Conservation (phyloP, 768 basidiomycete species). For the Podaxis sp. region DNA sequence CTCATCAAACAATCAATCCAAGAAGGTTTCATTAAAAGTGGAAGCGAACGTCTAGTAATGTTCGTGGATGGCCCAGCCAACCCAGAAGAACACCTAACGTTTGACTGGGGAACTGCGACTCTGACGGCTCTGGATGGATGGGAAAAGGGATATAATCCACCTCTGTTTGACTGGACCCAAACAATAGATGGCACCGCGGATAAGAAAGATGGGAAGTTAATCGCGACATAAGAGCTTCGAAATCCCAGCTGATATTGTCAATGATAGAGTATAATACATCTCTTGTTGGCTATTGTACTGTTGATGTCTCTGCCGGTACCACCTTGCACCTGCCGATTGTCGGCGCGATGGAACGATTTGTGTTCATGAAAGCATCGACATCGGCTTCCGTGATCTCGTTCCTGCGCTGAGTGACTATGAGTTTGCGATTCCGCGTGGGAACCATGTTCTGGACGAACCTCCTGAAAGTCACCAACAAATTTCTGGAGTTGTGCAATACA, state of each 20-base stretch:
- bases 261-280: neutral
- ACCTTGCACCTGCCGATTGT: constrained; percentile 36
- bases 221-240: constrained; percentile 7
- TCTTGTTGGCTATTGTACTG: neutral
- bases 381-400: constrained; percentile 77
- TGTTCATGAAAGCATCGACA: constrained; percentile 76
- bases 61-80: constrained; percentile 74
- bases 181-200: constrained; percentile 26
- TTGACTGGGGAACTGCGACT: constrained; percentile 77
- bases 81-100: constrained; percentile 46
- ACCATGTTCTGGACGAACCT: constrained; percentile 25
- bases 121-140: constrained; percentile 62
- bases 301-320: neutral
- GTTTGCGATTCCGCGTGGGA: constrained; percentile 5
- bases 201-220: constrained; percentile 12
- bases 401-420: constrained; percentile 50
- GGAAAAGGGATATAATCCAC: constrained; percentile 28
- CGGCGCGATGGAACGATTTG: constrained; percentile 68
- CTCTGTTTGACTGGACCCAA: constrained; percentile 48
- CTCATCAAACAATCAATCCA: constrained; percentile 65
- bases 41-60: constrained; percentile 56
- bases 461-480: constrained; percentile 86
- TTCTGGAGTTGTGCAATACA: constrained; percentile 81
- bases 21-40: constrained; percentile 69
- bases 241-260: neutral